phyloP scores from a whole-genome alignment of 352 stramenopile species.

The Phytophthora constricta region DNA sequence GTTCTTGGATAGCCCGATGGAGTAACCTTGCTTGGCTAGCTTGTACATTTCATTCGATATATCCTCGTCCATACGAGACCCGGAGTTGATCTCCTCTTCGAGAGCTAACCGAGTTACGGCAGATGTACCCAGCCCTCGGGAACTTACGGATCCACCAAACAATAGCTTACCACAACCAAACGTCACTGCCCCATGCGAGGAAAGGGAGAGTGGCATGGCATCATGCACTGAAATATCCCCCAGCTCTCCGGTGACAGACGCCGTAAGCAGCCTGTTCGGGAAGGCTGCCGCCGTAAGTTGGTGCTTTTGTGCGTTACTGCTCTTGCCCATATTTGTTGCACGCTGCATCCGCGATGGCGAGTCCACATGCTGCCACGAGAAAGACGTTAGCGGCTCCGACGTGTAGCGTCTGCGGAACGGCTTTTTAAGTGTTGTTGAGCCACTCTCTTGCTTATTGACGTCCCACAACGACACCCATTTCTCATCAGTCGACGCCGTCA shows the following conservation, averaged over 20 bases:
- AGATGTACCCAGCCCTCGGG: constrained; percentile 40
- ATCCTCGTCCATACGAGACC: constrained; percentile 52
- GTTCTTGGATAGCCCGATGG: constrained; percentile 77
- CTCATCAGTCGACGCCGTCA: constrained; percentile 78
- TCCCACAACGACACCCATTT: constrained; percentile 89
- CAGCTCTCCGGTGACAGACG: constrained; percentile 75
- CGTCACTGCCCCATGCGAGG: constrained; percentile 64
- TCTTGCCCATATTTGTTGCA: constrained; percentile 30
- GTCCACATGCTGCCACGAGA: constrained; percentile 81
- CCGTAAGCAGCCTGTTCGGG: constrained; percentile 81
- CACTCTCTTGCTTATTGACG: constrained; percentile 65
- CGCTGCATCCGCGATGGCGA: constrained; percentile 25
- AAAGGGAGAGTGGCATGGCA: constrained; percentile 84
- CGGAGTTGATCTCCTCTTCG: constrained; percentile 35
- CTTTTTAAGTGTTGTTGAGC: constrained; percentile 62
- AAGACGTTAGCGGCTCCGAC: constrained; percentile 74
- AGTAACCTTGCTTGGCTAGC: constrained; percentile 80
- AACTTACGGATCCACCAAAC: constrained; percentile 54
- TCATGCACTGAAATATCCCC: constrained; percentile 90
- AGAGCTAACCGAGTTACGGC: constrained; percentile 46
- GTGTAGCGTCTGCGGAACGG: constrained; percentile 81
- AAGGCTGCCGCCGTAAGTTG: constrained; percentile 64
- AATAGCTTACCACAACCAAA: constrained; percentile 82
- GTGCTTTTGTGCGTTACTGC: constrained; percentile 37
- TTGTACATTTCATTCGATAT: constrained; percentile 82